Base-by-base conservation (phyloP, 768 basidiomycete genomes). In the Podaxis sp. region DNA sequence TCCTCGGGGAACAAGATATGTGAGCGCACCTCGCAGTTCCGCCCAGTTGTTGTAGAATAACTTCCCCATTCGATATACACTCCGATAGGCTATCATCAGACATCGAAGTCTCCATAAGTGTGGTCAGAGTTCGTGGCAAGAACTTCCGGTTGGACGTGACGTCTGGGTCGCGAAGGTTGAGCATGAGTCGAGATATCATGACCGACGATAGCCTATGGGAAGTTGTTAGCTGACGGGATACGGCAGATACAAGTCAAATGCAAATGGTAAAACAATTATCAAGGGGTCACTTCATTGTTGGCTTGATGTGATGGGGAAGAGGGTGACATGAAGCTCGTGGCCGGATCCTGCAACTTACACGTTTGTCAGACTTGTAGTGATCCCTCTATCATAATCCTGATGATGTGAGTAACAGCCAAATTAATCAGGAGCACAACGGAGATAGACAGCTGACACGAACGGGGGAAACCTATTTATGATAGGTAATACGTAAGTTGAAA, bases 151-250 rank as follows among this genome's bases (percentile, higher is more conserved):
- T 57, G 42, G 54, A 53, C 8, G 49, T 19, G 40, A 74, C 39
- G 48, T 65, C 64, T 56, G 73, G 74, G 55, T 75, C 68, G 15
- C 74, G 72, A 5, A 75, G 64, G 63, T 75, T 74, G 4, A 75
- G 66, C 66, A 74, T 71, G 49, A 74, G 71, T n/a, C 74, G 68
- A 9, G 73, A 73, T 52, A 73, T 68, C 72, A 74, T 70, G 17
- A 67, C 69, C 3, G 73, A 74, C 52, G 74, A 73, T 24, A 74
- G 65, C 52, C 72, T 75, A 49, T 33, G 22, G 38, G 5, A 26
- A 22, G 30, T 53, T 52, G 17, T 12, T 44, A 19, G n/a, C 11
- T 17, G 3, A 26, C 17, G 38, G 24, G 52, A 48, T 61, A 33
- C 9, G 33, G 2, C 33, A 33, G 33, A 33, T 33, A 33, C 33